Evolutionary conservation across 2,329 filamentous ascomycete species (phyloP), one percentile per base, ranked within the genome.

Genomic region (Ascochyta clinopodiicola): DNA sequence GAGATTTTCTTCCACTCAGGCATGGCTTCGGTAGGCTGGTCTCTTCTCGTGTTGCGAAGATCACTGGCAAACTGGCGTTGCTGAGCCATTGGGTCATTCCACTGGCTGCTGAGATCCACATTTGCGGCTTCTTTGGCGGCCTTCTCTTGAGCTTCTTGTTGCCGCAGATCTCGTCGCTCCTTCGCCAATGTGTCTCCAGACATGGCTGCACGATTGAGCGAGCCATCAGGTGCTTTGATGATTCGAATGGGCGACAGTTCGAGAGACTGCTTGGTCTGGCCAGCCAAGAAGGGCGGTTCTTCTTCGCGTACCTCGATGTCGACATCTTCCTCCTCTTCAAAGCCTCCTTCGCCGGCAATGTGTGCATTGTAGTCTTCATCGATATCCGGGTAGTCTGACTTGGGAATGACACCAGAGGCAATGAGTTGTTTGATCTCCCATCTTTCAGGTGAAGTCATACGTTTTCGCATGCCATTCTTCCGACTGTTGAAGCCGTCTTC

Each of bases 401-500:
- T 93, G 66, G 95, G 96, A 17, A 92, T 89, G 8, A 96, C 94
- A 40, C 96, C 95, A 4, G 95, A 96, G 3, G 94, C 92, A 69
- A 99, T 98, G 47, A 99, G 82, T 71, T 99, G 95, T 59, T 94
- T 87, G 60, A 99, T 97, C 74, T 99, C 95, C 94, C 95, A 99
- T 70, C 95, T 82, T 73, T 99, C 95, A 1, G 95, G 95, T 13
- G 94, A 97, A 0, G 94, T 98, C 88, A 98, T 88, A 47, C 95
- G 85, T 80, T 99, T 99, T 74, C 91, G 92, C 51, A 88, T 88
- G 36, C 81, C 80, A 43, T 71, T 71, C 22, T 64, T 72, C 24
- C 69, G 74, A 17, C 64, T 43, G 47, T 82, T 78, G 27, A 82
- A 82, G 35, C 85, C 82, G 37, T 80, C 81, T 66, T 90, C 87